Conservation (phyloP, 1,284 basidiomycete genomes). For the Irpex sp. region DNA sequence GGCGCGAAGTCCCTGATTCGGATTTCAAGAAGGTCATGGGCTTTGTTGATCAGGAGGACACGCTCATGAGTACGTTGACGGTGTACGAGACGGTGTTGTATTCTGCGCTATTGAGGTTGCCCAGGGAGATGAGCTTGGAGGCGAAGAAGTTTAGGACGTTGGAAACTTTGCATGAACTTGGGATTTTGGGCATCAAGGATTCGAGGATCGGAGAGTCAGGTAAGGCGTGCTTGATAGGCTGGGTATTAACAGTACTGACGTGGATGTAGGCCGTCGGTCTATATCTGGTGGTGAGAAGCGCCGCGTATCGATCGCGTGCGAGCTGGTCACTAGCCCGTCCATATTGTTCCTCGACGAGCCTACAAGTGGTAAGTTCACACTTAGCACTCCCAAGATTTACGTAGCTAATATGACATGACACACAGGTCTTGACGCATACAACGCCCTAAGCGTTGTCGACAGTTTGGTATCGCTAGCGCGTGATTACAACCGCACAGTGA, state of each 20-base stretch:
- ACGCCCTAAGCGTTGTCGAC: slow-evolving; percentile 92
- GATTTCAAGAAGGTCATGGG: slow-evolving; percentile 86
- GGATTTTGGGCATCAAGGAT: slow-evolving; percentile 88
- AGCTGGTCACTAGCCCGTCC: slow-evolving; percentile 92
- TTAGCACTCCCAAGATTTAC: background rate
- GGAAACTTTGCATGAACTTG: slow-evolving; percentile 95
- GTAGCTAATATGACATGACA: background rate
- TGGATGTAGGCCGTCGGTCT: slow-evolving; percentile 60
- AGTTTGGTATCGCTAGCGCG: slow-evolving; percentile 81
- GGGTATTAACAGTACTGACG: background rate
- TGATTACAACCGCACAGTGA: slow-evolving; percentile 90
- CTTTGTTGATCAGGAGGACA: slow-evolving; percentile 98
- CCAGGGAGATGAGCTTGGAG: slow-evolving; percentile 89
- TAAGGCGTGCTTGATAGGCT: slow-evolving; percentile 23
- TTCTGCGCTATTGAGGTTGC: slow-evolving; percentile 84
- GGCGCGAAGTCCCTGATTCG: slow-evolving; percentile 66
- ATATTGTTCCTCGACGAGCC: slow-evolving; percentile 97
- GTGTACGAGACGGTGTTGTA: slow-evolving; percentile 97
- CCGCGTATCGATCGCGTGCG: slow-evolving; percentile 95
- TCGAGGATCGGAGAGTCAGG: slow-evolving; percentile 85
- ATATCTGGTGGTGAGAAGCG: slow-evolving; percentile 97
- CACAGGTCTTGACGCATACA: slow-evolving; percentile 86
- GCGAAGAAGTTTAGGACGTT: slow-evolving; percentile 92
- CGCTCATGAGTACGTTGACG: slow-evolving; percentile 91
- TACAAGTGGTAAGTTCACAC: slow-evolving; percentile 63